Percentiles rank a stretch among this genome's conserved stretches.
Evolutionary conservation across 768 basidiomycete genomes (phyloP).

Genomic region (Kwoniella dejecticola): DNA sequence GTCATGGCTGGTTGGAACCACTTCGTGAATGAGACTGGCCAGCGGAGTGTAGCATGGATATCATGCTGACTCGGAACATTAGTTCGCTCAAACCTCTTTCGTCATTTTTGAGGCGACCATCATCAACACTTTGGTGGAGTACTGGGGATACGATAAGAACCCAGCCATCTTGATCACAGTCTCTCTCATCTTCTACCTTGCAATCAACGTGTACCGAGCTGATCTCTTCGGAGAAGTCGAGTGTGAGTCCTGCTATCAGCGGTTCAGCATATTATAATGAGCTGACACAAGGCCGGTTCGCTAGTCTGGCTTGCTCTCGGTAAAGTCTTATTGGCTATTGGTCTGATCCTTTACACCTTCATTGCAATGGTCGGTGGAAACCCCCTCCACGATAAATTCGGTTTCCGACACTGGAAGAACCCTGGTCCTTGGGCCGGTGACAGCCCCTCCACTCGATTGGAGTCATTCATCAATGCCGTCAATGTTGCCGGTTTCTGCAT

Average conservation of each 20-base stretch:
- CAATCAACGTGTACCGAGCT: conserved; percentile 25
- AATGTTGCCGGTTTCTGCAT: conserved; percentile 26
- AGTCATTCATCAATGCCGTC: conserved; percentile 23
- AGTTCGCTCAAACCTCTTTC: conserved; percentile 23
- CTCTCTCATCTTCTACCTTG: conserved; percentile 13
- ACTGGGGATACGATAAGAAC: conserved; percentile 20
- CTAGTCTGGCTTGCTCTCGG: conserved; percentile 26
- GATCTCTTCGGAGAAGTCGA: conserved; percentile 33
- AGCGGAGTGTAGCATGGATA: not conserved
- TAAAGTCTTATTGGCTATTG: conserved; percentile 59
- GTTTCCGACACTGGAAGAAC: conserved; percentile 34
- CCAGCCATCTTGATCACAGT: conserved; percentile 31
- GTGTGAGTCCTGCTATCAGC: conserved; percentile 24
- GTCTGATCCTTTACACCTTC: conserved; percentile 64
- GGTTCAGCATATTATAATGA: too few relatives aligned
- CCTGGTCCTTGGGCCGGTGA: conserved; percentile 23
- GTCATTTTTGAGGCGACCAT: conserved; percentile 31
- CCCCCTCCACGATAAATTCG: conserved; percentile 59
- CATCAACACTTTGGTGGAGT: conserved; percentile 30
- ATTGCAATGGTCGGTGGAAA: conserved; percentile 67
- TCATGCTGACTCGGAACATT: not conserved
- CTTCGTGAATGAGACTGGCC: too few relatives aligned
- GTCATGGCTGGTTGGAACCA: conserved; percentile 22
- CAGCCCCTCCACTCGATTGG: conserved; percentile 9
- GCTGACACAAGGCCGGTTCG: too few relatives aligned